These are phyloP conservation scores for Lophium mytilinum DNA, from an alignment of 495 filamentous ascomycete genomes.

Conservation along the genomic window DNA sequence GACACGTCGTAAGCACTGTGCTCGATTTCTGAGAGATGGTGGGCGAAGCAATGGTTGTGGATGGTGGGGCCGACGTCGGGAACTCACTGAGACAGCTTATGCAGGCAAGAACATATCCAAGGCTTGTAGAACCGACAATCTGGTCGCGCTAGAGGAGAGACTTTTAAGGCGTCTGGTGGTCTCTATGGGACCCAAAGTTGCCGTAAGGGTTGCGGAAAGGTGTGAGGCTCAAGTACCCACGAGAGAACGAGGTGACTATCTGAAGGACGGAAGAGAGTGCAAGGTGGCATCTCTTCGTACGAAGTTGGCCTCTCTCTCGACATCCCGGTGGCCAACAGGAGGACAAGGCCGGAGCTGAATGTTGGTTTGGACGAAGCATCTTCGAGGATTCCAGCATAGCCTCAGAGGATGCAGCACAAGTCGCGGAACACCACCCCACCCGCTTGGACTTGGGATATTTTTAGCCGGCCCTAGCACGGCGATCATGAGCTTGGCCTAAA, in stretches of 20 bases:
- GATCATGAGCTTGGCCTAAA: slow-evolving; percentile 16
- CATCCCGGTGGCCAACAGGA: background rate
- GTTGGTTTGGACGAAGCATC: background rate
- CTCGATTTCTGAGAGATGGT: background rate
- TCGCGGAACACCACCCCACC: slow-evolving; percentile 12
- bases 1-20: background rate
- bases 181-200: background rate
- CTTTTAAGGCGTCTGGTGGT: background rate
- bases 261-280: background rate
- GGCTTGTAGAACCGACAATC: background rate
- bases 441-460: slow-evolving; percentile 14
- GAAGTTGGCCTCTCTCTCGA: background rate
- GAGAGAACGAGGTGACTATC: background rate
- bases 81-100: background rate
- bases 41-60: background rate
- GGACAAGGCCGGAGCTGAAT: slow-evolving; percentile 11
- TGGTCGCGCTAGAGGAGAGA: background rate
- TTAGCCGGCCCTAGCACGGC: slow-evolving; percentile 6
- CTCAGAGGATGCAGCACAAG: slow-evolving; percentile 1
- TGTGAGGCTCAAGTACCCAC: background rate
- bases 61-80: background rate
- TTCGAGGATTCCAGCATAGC: slow-evolving; percentile 9
- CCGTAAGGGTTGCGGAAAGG: background rate
- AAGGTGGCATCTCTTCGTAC: background rate
- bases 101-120: background rate